Evolutionary conservation across 1,284 basidiomycete genomes (phyloP).

Genomic region (Cryptococcus floricola): DNA sequence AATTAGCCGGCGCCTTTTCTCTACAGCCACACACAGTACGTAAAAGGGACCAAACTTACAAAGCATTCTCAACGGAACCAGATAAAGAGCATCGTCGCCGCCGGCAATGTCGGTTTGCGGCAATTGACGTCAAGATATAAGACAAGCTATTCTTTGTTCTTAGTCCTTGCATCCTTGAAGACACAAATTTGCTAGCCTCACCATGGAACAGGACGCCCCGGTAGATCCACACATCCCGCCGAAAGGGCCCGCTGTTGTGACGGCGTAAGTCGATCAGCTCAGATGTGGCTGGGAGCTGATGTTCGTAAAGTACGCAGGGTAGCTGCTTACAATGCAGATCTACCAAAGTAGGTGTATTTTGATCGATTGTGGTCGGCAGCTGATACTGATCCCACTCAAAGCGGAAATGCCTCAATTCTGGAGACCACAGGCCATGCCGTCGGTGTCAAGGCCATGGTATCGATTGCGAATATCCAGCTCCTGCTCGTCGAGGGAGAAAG

Average conservation of each 20-base stretch:
- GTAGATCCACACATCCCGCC: too few relatives aligned
- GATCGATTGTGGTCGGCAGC: neutral
- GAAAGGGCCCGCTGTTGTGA: too few relatives aligned
- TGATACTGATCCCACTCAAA: slow-evolving; percentile 1
- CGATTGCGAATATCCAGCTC: slow-evolving; percentile 29
- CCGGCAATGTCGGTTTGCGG: neutral
- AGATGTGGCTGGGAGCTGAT: neutral
- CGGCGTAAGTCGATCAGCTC: too few relatives aligned
- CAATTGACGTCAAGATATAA: too few relatives aligned
- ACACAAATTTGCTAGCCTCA: too few relatives aligned
- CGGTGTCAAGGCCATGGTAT: slow-evolving; percentile 23
- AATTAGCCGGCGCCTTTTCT: neutral
- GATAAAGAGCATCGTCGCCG: neutral
- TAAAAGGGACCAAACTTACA: neutral
- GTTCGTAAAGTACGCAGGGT: neutral
- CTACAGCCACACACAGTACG: neutral
- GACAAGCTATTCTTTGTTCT: too few relatives aligned
- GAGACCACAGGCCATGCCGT: slow-evolving; percentile 21
- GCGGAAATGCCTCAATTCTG: slow-evolving; percentile 29
- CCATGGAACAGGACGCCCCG: too few relatives aligned
- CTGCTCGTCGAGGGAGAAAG: slow-evolving; percentile 19
- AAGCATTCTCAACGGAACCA: neutral
- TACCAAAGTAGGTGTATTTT: slow-evolving; percentile 19
- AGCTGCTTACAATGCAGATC: slow-evolving; percentile 28
- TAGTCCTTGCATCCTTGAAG: too few relatives aligned